Evolutionary conservation across 2,329 filamentous ascomycete species (phyloP).

Genomic region (Trichoderma guizhouense): DNA sequence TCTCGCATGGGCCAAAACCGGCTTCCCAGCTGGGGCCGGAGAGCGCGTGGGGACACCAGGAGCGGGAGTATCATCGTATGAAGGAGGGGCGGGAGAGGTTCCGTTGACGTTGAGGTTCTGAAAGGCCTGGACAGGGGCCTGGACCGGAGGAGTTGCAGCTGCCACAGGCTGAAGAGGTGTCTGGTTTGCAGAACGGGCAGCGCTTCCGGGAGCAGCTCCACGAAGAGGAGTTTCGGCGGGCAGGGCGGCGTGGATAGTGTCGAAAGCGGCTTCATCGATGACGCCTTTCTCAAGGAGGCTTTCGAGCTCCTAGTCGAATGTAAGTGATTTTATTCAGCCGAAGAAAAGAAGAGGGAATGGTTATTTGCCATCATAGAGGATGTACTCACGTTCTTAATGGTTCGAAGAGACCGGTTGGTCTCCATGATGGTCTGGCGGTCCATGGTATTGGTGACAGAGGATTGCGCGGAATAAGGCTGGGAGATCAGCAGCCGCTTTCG

Average conservation of each 20-base stretch:
- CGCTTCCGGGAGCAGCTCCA: conserved; percentile 34
- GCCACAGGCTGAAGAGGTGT: conserved; percentile 30
- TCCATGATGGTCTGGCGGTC: conserved; percentile 60
- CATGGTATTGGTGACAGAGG: conserved; percentile 32
- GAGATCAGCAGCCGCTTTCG: neutral
- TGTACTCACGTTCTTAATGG: conserved; percentile 73
- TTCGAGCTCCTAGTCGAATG: conserved; percentile 72
- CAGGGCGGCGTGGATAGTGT: conserved; percentile 69
- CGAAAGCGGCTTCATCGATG: conserved; percentile 72
- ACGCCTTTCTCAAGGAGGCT: conserved; percentile 79
- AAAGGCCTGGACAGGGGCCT: conserved; percentile 40
- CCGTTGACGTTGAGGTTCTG: conserved; percentile 40
- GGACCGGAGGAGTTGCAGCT: conserved; percentile 31
- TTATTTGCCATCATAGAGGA: neutral
- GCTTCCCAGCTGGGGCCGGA: conserved; percentile 36
- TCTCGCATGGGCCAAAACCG: conserved; percentile 67
- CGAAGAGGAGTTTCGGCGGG: conserved; percentile 61
- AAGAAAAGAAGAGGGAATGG: neutral
- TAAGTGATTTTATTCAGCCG: neutral
- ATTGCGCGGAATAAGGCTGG: neutral
- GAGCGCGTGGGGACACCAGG: conserved; percentile 41
- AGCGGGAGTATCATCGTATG: conserved; percentile 48
- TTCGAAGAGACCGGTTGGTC: conserved; percentile 81
- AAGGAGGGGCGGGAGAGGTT: conserved; percentile 44
- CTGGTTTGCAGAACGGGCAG: conserved; percentile 30